Conservation (phyloP, 192 early-diverging fungal genomes). For the Coemansia sp. region DNA sequence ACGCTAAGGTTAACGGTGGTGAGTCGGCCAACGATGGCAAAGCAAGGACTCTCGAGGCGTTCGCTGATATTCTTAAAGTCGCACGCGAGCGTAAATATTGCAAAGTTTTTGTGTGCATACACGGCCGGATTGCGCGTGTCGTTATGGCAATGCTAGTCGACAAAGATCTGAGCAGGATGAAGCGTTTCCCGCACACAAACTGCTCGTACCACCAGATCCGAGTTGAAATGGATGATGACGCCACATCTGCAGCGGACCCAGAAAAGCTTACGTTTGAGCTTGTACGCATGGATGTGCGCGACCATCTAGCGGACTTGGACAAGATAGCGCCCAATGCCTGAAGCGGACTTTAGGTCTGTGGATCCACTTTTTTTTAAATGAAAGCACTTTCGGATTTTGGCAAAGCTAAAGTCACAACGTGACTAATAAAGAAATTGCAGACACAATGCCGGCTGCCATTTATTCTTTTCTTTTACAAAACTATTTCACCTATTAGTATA, state of each 20-base stretch:
- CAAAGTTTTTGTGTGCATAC: constrained; percentile 29
- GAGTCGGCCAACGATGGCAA: constrained; percentile 44
- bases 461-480: no score
- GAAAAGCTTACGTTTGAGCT: constrained; percentile 24
- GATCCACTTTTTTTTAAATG: background rate
- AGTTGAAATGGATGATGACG: constrained; percentile 16
- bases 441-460: no score
- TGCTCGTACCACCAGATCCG: constrained; percentile 43
- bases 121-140: constrained; percentile 47
- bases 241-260: background rate
- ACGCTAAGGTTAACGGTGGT: constrained; percentile 31
- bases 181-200: constrained; percentile 33
- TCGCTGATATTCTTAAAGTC: constrained; percentile 20
- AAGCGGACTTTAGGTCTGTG: constrained; percentile 1
- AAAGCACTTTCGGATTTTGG: no score
- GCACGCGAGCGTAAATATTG: constrained; percentile 9
- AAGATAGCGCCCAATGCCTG: background rate
- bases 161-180: constrained; percentile 37
- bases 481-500: no score
- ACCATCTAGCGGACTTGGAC: constrained; percentile 19
- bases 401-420: no score
- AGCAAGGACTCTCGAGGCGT: constrained; percentile 21
- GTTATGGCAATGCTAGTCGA: constrained; percentile 41
- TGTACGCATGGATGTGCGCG: constrained; percentile 32
- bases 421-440: no score